Base-by-base conservation (phyloP, 1,139 yeast genomes). In the Debaryomyces sp. region DNA sequence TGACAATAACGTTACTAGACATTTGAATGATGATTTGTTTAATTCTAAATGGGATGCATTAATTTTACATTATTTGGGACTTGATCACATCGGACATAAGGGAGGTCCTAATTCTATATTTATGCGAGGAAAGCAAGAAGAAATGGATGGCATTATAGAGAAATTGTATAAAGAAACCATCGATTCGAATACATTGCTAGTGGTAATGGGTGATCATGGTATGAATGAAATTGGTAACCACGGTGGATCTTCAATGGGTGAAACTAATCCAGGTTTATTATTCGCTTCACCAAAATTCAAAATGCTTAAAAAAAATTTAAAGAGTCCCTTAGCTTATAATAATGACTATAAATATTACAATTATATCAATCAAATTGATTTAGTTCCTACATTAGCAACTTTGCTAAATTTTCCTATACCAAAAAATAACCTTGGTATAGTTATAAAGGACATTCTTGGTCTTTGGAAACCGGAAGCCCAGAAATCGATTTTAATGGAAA, bases 61-160 rank as follows among this genome's bases (percentile, higher is more conserved):
- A 53, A 87, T 95, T 44, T 70, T 95, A 45, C 99, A 95, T 63
- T 95, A 94, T 61, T 73, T 95, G 23, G 99, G 99, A 0, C 71
- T 95, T 41, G 99, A 95, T 64, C 99, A 95, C 64, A 95, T 95
- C 57, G 99, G 99, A 1, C 99, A 95, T 65, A 92, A 91, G 62
- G 96, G 96, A 34, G 99, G 99, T 0, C 95, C 99, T 0, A 60
- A 72, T 4, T 89, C 97, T 6, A 68, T 77, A 0, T 85, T 83
- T 57, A 94, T 95, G 99, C 81, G 83, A 2, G 73, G 71, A 0
- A 94, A 94, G 58, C 98, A 91, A 54, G 51, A 50, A 6, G 99
- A 94, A 66, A 90, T 94, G 96, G 97, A 94, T 64, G 57, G 51
- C 0, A 78, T 94, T 2, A 71, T 91, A 6, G 54, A 75, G 45